Evolutionary conservation across 805 yeast species (phyloP).

Genomic region (Cyberlindnera xylosilytica): DNA sequence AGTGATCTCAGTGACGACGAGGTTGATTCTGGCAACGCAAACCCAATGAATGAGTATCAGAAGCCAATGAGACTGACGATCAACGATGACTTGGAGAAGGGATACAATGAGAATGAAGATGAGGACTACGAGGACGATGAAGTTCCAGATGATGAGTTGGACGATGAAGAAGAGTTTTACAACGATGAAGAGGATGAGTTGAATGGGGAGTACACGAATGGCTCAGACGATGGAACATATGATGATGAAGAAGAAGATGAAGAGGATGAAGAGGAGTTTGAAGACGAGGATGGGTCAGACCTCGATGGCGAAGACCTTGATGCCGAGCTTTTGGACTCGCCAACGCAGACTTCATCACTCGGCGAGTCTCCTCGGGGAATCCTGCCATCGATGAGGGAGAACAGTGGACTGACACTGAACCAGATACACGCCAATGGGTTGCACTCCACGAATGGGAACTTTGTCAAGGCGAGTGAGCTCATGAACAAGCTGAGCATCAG

Average conservation of each 20-base stretch:
- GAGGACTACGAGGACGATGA: conserved; percentile 22
- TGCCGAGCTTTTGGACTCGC: conserved; percentile 30
- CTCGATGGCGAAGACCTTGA: conserved; percentile 16
- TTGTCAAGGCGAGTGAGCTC: conserved; percentile 26
- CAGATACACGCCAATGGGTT: conserved; percentile 18
- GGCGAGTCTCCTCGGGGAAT: conserved; percentile 4
- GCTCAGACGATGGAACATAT: conserved; percentile 25
- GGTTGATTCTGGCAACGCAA: conserved; percentile 20
- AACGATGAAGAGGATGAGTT: conserved; percentile 32
- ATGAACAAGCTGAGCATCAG: conserved; percentile 18
- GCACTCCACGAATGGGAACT: conserved; percentile 4
- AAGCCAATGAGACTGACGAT: conserved; percentile 3
- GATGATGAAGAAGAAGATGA: conserved; percentile 27
- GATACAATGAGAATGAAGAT: conserved; percentile 20
- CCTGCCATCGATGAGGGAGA: conserved; percentile 12
- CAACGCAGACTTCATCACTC: not conserved
- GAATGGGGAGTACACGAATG: conserved; percentile 25
- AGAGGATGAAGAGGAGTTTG: conserved; percentile 14
- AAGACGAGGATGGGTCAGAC: too few relatives aligned
- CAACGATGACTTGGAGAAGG: conserved; percentile 20
- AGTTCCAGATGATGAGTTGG: conserved; percentile 21
- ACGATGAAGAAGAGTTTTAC: conserved; percentile 21
- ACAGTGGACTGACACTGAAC: conserved; percentile 19
- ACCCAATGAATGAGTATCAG: conserved; percentile 13
- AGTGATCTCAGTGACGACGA: conserved; percentile 54